These are phyloP conservation scores for Lepidium africanum DNA, from an alignment of 345 rosid genomes.

Conservation along the genomic window DNA sequence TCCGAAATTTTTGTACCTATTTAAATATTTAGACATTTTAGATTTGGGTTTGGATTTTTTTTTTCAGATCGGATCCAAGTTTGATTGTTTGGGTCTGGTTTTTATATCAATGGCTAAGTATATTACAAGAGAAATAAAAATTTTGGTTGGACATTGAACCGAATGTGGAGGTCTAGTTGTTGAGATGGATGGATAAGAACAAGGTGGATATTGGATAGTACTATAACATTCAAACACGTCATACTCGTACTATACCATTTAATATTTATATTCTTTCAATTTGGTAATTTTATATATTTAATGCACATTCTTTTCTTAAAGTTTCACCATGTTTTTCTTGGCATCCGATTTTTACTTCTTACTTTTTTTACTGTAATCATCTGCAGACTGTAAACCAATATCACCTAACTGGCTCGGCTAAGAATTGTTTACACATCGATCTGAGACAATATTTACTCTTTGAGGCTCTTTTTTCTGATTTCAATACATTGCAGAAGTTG, in stretches of 20 bases:
- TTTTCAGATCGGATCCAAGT: too few species aligned
- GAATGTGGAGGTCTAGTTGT: too few species aligned
- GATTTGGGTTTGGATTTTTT: too few species aligned
- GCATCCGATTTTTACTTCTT: neutral
- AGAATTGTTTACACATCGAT: neutral
- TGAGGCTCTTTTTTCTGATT: neutral
- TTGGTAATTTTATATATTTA: neutral
- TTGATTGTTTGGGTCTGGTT: too few species aligned
- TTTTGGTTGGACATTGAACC: too few species aligned
- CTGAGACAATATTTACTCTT: neutral
- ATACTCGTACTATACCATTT: neutral
- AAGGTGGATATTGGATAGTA: neutral
- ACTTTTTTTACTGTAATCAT: neutral
- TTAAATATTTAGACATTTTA: too few species aligned
- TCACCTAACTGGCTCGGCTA: neutral
- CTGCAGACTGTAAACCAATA: neutral
- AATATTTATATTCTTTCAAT: neutral
- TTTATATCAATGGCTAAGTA: too few species aligned
- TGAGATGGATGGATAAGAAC: neutral
- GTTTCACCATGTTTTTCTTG: neutral
- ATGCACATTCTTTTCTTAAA: neutral
- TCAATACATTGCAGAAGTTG: neutral
- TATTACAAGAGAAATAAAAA: too few species aligned
- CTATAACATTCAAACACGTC: slow-evolving; percentile 2
- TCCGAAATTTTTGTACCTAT: too few species aligned